Evolutionary conservation across 495 filamentous ascomycete genomes (phyloP), one percentile per base, ranked within the genome.

Genomic region (Xylaria castorea): DNA sequence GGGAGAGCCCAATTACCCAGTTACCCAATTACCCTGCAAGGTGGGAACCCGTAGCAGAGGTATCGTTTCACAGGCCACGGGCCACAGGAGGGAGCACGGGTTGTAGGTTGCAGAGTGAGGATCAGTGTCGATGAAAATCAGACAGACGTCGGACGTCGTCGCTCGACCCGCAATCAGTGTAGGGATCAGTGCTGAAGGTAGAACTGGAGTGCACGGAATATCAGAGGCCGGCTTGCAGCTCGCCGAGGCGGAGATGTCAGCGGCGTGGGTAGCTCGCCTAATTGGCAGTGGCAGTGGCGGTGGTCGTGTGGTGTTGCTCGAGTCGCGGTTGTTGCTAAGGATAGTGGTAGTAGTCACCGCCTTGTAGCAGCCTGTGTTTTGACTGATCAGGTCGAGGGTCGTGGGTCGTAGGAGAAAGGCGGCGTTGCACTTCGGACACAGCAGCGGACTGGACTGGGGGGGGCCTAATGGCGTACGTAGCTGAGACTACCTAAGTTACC

Each of bases 381-480:
- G 66, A 68, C 34, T 78, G 73, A 72, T 75, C 71, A 73, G 71
- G 34, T 66, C 6, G 68, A 12, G 58, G 34, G 34, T 25, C 57
- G 27, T 60, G 57, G 57, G 57, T 14, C 38, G 38, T 42, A 57
- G 34, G 27, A 51, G 64, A 66, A 60, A 53, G 40, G 40, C 22
- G 44, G 36, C 18, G 58, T 40, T 51, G 50, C 70, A 44, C 38
- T 40, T 51, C 66, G 46, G 61, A 65, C 22, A 27, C 20, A 32
- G 27, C 65, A 53, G 20, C 27, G 20, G 53, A 18, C 53, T 57
- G 25, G n/a, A 6, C 11, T 57, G 32, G 32, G 22, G 34, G 38
- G 38, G 38, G 38, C 38, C 38, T 42, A 42, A 12, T 42, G 14
- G 38, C 38, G 11, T 42, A 42, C 38, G 38, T 42, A 42, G 38